Evolutionary conservation across 768 basidiomycete genomes (phyloP).

Genomic region (Xerocomellus amylosporus): DNA sequence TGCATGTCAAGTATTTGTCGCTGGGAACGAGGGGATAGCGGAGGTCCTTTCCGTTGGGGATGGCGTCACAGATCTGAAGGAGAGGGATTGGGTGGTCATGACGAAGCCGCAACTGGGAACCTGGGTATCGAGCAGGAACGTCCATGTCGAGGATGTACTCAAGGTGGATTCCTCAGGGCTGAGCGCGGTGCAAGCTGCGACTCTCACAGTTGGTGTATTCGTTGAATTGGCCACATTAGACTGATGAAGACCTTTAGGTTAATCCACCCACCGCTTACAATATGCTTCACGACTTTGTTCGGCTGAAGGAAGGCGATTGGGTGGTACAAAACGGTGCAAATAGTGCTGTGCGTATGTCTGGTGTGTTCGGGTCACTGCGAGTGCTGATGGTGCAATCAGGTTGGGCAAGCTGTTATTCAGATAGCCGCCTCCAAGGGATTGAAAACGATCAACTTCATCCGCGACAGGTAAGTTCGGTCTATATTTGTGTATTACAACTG

Average conservation of each 20-base stretch:
- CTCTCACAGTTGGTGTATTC: slow-evolving; percentile 54
- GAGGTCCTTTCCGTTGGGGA: slow-evolving; percentile 60
- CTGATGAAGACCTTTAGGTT: slow-evolving; percentile 41
- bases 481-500: not conserved
- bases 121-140: slow-evolving; percentile 60
- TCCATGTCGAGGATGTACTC: slow-evolving; percentile 54
- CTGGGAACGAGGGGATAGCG: slow-evolving; percentile 77
- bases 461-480: slow-evolving; percentile 51
- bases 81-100: slow-evolving; percentile 75
- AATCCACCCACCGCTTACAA: slow-evolving; percentile 84
- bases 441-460: slow-evolving; percentile 80
- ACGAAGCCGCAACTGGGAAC: slow-evolving; percentile 69
- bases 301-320: slow-evolving; percentile 69
- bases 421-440: slow-evolving; percentile 70
- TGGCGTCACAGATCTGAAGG: slow-evolving; percentile 45
- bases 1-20: slow-evolving; percentile 49
- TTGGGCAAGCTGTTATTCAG: slow-evolving; percentile 84
- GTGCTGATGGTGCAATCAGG: slow-evolving; percentile 37
- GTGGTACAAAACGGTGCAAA: slow-evolving; percentile 86
- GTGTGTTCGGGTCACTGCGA: not conserved
- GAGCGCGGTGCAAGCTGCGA: slow-evolving; percentile 67
- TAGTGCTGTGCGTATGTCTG: slow-evolving; percentile 57
- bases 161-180: slow-evolving; percentile 53
- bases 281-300: slow-evolving; percentile 71
- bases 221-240: not conserved